phyloP scores from a whole-genome alignment of 257 asterid genomes.

The Plectranthus barbatus region DNA sequence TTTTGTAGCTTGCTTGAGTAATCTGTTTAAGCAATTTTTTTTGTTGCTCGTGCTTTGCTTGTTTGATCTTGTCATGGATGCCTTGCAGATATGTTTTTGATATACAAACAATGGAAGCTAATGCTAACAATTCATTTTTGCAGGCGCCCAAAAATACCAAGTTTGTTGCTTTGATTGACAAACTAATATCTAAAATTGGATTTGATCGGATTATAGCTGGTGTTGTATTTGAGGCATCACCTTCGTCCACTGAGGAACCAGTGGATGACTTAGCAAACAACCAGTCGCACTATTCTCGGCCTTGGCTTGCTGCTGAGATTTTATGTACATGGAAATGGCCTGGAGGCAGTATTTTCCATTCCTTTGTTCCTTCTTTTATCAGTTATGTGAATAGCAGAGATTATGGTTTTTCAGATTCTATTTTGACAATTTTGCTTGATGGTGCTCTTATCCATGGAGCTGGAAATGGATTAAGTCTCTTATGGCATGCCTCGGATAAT shows the following conservation, averaged over 20 bases:
- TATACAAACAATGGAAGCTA: conserved; percentile 12
- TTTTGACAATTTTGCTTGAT: conserved; percentile 64
- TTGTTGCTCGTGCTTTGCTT: not conserved
- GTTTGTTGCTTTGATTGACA: conserved; percentile 61
- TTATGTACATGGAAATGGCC: conserved; percentile 95
- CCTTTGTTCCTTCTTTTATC: conserved; percentile 60
- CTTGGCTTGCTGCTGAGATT: conserved; percentile 98
- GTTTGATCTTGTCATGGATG: not conserved
- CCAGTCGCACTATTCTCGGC: conserved; percentile 50
- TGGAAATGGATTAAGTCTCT: conserved; percentile 39
- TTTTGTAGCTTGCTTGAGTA: conserved; percentile 9
- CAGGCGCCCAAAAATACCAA: conserved; percentile 50
- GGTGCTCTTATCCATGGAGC: conserved; percentile 82
- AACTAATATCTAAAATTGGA: conserved; percentile 60
- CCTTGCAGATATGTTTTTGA: not conserved
- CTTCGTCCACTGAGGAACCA: conserved; percentile 36
- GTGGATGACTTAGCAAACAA: conserved; percentile 21
- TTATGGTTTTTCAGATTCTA: conserved; percentile 46
- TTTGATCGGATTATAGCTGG: conserved; percentile 65
- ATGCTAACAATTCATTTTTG: conserved; percentile 19
- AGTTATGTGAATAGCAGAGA: conserved; percentile 41
- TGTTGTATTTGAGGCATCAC: conserved; percentile 23
- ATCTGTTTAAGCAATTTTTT: not conserved
- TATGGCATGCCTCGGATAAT: conserved; percentile 48
- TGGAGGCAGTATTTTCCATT: conserved; percentile 62